Percentiles rank a stretch among this genome's conserved stretches.
phyloP scores from a whole-genome alignment of 1,139 yeast genomes.

The Taphrina pruni region DNA sequence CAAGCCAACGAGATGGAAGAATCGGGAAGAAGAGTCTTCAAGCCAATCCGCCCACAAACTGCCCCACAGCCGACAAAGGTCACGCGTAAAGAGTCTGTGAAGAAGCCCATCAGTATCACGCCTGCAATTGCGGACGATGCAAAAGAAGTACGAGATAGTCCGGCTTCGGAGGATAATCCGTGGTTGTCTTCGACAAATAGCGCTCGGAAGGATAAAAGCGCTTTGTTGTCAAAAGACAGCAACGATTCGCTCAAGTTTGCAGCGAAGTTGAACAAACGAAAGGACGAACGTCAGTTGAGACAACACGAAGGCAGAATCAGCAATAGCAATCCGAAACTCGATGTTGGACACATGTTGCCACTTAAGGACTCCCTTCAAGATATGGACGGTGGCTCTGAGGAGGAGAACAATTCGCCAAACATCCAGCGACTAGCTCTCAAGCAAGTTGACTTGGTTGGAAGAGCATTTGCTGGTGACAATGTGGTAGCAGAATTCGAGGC shows the following conservation, averaged over 20 bases:
- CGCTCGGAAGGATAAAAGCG: constrained; percentile 52
- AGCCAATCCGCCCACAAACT: constrained; percentile 63
- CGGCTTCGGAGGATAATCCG: constrained; percentile 25
- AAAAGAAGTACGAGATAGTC: background rate
- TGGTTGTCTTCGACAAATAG: constrained; percentile 18
- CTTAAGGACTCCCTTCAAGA: constrained; percentile 48
- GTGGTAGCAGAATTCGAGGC: constrained; percentile 75
- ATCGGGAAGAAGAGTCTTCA: constrained; percentile 77
- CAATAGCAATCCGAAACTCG: constrained; percentile 13
- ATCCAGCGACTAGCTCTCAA: constrained; percentile 53
- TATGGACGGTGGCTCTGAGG: constrained; percentile 47
- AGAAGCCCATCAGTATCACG: background rate
- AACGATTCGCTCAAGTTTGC: constrained; percentile 50
- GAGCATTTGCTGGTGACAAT: constrained; percentile 98
- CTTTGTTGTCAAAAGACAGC: constrained; percentile 50
- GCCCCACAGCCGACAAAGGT: background rate
- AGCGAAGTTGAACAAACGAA: constrained; percentile 50
- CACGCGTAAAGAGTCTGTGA: background rate
- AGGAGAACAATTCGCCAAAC: constrained; percentile 29
- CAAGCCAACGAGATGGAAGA: constrained; percentile 31
- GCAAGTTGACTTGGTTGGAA: constrained; percentile 80
- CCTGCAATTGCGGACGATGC: background rate
- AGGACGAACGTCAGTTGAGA: background rate
- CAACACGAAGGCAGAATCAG: constrained; percentile 23
- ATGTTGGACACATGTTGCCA: constrained; percentile 15